Percentiles rank a stretch among this genome's conserved stretches.
These are phyloP conservation scores for Fusarium heterosporum DNA, from an alignment of 2,329 filamentous ascomycete species.

Conservation along the genomic window DNA sequence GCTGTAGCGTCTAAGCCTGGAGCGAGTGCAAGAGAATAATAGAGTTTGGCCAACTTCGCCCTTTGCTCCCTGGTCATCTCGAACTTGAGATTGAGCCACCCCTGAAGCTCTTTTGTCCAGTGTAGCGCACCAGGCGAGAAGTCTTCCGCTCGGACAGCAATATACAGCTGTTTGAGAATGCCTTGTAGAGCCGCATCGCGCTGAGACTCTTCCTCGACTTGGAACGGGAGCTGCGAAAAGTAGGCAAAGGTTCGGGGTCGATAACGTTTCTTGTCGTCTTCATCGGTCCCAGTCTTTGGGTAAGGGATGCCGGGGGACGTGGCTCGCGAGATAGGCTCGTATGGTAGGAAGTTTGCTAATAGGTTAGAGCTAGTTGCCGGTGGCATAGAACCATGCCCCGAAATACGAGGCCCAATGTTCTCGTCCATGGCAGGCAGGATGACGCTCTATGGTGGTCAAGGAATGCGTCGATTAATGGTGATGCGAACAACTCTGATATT, in stretches of 20 bases:
- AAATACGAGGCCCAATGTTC: slow-evolving; percentile 52
- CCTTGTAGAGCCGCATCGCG: slow-evolving; percentile 83
- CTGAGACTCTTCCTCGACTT: slow-evolving; percentile 82
- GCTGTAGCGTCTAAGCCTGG: slow-evolving; percentile 86
- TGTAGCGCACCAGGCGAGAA: slow-evolving; percentile 94
- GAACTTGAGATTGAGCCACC: slow-evolving; percentile 97
- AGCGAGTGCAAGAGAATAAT: slow-evolving; percentile 92
- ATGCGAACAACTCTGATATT: slow-evolving; percentile 13
- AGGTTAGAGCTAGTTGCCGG: slow-evolving; percentile 51
- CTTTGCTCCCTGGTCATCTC: slow-evolving; percentile 89
- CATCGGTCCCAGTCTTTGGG: slow-evolving; percentile 58
- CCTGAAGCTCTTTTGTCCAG: slow-evolving; percentile 95
- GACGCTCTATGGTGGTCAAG: not conserved
- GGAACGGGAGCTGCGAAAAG: slow-evolving; percentile 88
- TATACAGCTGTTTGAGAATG: slow-evolving; percentile 94
- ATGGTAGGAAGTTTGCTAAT: slow-evolving; percentile 56
- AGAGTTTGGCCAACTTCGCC: slow-evolving; percentile 86
- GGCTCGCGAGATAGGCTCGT: slow-evolving; percentile 82
- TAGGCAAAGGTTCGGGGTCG: slow-evolving; percentile 94
- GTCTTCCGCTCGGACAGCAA: slow-evolving; percentile 90
- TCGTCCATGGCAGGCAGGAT: slow-evolving; percentile 53
- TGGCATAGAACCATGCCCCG: slow-evolving; percentile 49
- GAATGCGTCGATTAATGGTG: not conserved
- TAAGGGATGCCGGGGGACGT: slow-evolving; percentile 81
- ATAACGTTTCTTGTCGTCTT: slow-evolving; percentile 72